These are phyloP conservation scores for Juglanconis juglandina DNA, from an alignment of 2,329 filamentous ascomycete species.

Conservation along the genomic window DNA sequence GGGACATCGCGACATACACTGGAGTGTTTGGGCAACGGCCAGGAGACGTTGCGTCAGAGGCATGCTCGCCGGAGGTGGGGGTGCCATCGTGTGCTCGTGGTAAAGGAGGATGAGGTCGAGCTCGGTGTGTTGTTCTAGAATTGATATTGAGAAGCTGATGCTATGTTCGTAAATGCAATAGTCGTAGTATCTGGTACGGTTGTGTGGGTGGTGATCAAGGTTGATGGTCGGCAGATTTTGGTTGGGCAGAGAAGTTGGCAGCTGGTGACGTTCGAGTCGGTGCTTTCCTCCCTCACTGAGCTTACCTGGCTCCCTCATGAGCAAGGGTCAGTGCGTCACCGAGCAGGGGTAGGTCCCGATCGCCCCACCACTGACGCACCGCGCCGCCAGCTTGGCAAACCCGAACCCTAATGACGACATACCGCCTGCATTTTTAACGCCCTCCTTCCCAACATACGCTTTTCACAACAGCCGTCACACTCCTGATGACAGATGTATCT, in stretches of 20 bases:
- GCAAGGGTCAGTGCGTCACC: neutral
- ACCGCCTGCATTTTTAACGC: no score
- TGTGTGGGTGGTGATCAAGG: neutral
- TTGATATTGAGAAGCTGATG: neutral
- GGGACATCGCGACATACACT: conserved; percentile 64
- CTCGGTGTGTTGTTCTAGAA: neutral
- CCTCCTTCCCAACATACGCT: no score
- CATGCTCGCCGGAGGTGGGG: conserved; percentile 66
- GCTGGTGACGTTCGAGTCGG: neutral
- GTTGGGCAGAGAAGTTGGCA: neutral
- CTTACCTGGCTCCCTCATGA: neutral
- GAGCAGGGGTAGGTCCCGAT: neutral
- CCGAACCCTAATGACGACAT: no score
- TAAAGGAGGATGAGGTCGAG: neutral
- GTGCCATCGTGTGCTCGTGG: conserved; percentile 53
- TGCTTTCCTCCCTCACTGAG: neutral
- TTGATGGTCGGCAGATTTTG: conserved; percentile 11
- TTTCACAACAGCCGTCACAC: no score
- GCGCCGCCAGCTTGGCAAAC: no score
- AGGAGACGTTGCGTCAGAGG: conserved; percentile 73
- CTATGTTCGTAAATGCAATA: no score
- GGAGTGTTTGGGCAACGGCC: conserved; percentile 80
- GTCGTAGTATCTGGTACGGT: neutral
- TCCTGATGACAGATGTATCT: no score
- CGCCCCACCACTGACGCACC: neutral